Percentiles rank a stretch among this genome's conserved stretches.
phyloP scores from a whole-genome alignment of 2,329 filamentous ascomycete genomes.

The Shiraia sp. region DNA sequence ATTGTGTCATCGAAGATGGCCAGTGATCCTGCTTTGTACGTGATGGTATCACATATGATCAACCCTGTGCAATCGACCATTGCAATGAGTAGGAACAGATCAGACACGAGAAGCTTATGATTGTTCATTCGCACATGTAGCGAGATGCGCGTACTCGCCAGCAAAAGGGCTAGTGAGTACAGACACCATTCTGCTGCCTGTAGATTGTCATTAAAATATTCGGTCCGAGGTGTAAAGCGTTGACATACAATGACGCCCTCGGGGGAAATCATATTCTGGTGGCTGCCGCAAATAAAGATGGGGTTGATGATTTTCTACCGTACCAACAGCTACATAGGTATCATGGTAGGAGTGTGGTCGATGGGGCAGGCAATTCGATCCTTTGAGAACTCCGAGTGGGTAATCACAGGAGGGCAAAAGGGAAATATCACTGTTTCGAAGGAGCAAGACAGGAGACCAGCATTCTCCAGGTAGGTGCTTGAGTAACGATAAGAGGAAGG shows the following conservation, averaged over 20 bases:
- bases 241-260: slow-evolving; percentile 5
- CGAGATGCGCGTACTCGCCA: slow-evolving; percentile 1
- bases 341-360: too few species aligned
- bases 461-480: too few species aligned
- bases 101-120: slow-evolving; percentile 1
- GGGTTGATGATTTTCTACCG: too few species aligned
- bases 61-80: not conserved
- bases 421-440: too few species aligned
- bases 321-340: too few species aligned
- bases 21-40: slow-evolving; percentile 9
- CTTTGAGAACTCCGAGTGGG: too few species aligned
- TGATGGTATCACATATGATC: slow-evolving; percentile 7
- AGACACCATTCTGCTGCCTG: slow-evolving; percentile 6
- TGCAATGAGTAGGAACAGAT: slow-evolving; percentile 4
- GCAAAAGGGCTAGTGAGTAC: slow-evolving; percentile 2
- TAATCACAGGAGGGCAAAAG: too few species aligned
- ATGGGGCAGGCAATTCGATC: too few species aligned
- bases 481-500: too few species aligned
- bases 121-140: slow-evolving; percentile 2
- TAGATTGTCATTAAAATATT: not conserved
- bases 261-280: slow-evolving; percentile 13
- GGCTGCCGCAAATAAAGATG: not conserved
- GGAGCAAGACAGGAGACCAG: too few species aligned
- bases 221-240: not conserved
- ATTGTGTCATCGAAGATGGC: not conserved